These are phyloP conservation scores for Globisporangium perplexum DNA, from an alignment of 352 stramenopile species.

Conservation along the genomic window DNA sequence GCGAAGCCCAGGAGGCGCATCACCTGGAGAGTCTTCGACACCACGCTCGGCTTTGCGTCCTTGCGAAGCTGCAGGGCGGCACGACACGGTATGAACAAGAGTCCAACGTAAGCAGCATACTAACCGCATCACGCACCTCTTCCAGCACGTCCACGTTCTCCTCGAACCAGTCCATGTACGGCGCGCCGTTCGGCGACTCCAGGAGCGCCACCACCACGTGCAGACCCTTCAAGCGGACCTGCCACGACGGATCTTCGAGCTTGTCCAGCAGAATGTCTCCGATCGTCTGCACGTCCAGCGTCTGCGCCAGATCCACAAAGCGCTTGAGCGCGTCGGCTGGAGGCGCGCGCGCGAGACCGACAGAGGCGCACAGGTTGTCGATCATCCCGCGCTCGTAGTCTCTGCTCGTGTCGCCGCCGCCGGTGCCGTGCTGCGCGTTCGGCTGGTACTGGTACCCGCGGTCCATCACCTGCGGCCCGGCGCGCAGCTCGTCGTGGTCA, in stretches of 20 bases:
- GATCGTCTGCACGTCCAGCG: conserved; percentile 77
- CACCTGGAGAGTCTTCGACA: conserved; percentile 69
- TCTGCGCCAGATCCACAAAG: conserved; percentile 85
- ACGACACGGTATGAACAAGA: background rate
- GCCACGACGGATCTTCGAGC: conserved; percentile 78
- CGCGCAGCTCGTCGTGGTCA: conserved; percentile 79
- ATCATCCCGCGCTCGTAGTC: conserved; percentile 86
- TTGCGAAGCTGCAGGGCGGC: conserved; percentile 29
- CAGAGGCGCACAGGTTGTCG: conserved; percentile 74
- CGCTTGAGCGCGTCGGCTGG: conserved; percentile 73
- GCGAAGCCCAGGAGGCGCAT: conserved; percentile 60
- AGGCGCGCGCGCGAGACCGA: conserved; percentile 65
- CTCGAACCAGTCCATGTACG: conserved; percentile 78
- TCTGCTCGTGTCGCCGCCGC: conserved; percentile 68
- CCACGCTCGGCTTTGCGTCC: conserved; percentile 75
- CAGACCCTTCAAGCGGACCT: conserved; percentile 75
- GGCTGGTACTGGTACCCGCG: conserved; percentile 68
- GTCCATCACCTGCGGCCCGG: conserved; percentile 56
- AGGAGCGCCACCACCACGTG: conserved; percentile 75
- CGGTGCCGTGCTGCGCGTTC: conserved; percentile 49
- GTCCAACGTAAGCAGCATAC: background rate
- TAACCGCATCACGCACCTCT: conserved; percentile 17
- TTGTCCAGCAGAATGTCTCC: conserved; percentile 85
- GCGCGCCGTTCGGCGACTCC: conserved; percentile 50
- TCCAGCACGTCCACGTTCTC: conserved; percentile 82